phyloP scores from a whole-genome alignment of 2,329 filamentous ascomycete species.

The Canariomyces notabilis region DNA sequence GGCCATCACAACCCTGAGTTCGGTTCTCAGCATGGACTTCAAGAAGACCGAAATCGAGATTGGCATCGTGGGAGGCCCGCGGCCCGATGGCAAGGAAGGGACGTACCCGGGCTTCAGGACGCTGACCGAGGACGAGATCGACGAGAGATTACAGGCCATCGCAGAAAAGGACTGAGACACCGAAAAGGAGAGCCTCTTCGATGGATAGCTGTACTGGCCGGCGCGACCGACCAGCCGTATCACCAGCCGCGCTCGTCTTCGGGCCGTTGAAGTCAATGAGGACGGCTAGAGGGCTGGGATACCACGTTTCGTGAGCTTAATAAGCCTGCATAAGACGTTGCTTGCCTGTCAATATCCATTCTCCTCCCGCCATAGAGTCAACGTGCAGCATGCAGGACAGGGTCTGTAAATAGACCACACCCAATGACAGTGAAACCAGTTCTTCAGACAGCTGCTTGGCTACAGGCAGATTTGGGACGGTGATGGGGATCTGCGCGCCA shows the following conservation, averaged over 20 bases:
- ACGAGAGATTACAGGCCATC: constrained; percentile 95
- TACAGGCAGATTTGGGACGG: neutral
- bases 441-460: neutral
- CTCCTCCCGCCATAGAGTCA: constrained; percentile 25
- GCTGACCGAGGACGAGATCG: constrained; percentile 95
- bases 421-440: constrained; percentile 1
- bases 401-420: constrained; percentile 18
- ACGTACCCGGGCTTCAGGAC: constrained; percentile 75
- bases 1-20: constrained; percentile 91
- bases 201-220: neutral
- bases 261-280: constrained; percentile 10
- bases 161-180: constrained; percentile 82
- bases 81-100: constrained; percentile 75
- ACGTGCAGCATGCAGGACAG: constrained; percentile 22
- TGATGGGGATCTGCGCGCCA: neutral
- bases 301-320: constrained; percentile 15
- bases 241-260: constrained; percentile 14
- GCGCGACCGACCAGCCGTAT: constrained; percentile 9
- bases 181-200: constrained; percentile 6
- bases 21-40: constrained; percentile 96
- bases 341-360: constrained; percentile 21
- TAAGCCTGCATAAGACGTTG: constrained; percentile 20
- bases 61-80: constrained; percentile 88
- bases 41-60: constrained; percentile 99
- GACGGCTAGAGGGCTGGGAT: constrained; percentile 8